Percentiles rank a stretch among this genome's conserved stretches.
phyloP scores from a whole-genome alignment of 2,329 filamentous ascomycete genomes.

The Ascochyta rabiei region DNA sequence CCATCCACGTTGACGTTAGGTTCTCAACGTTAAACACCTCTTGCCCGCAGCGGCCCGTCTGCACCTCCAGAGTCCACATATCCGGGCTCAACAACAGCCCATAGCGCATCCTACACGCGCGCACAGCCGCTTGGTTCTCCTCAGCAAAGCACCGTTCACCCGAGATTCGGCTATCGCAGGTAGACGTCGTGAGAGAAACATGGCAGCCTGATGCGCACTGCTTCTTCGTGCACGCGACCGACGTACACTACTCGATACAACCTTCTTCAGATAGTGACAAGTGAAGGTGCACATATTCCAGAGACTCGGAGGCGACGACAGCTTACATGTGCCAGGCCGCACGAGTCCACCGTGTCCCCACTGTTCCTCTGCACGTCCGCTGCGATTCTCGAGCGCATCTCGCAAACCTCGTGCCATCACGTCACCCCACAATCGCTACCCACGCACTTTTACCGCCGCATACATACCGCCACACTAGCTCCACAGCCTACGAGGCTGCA shows the following conservation, averaged over 20 bases:
- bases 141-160: slow-evolving; percentile 9
- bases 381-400: slow-evolving; percentile 11
- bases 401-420: slow-evolving; percentile 12
- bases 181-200: not conserved
- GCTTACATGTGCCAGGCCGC: slow-evolving; percentile 18
- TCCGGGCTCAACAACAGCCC: slow-evolving; percentile 43
- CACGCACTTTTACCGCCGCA: slow-evolving; percentile 8
- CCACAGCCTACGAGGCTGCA: slow-evolving; percentile 11
- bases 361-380: slow-evolving; percentile 20
- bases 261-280: not conserved
- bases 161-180: slow-evolving; percentile 3
- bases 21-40: slow-evolving; percentile 17
- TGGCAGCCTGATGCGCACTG: slow-evolving; percentile 26
- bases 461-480: slow-evolving; percentile 10
- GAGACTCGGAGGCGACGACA: not conserved
- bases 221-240: slow-evolving; percentile 15
- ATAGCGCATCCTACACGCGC: slow-evolving; percentile 36
- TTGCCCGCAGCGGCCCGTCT: slow-evolving; percentile 19
- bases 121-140: slow-evolving; percentile 18
- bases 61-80: slow-evolving; percentile 35
- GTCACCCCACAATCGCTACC: slow-evolving; percentile 23
- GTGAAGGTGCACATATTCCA: slow-evolving; percentile 15
- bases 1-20: slow-evolving; percentile 15
- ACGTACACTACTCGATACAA: not conserved
- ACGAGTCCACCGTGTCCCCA: slow-evolving; percentile 18